Percentiles rank a stretch among this genome's conserved stretches.
phyloP scores from a whole-genome alignment of 805 yeast species.

The Pichia californica region DNA sequence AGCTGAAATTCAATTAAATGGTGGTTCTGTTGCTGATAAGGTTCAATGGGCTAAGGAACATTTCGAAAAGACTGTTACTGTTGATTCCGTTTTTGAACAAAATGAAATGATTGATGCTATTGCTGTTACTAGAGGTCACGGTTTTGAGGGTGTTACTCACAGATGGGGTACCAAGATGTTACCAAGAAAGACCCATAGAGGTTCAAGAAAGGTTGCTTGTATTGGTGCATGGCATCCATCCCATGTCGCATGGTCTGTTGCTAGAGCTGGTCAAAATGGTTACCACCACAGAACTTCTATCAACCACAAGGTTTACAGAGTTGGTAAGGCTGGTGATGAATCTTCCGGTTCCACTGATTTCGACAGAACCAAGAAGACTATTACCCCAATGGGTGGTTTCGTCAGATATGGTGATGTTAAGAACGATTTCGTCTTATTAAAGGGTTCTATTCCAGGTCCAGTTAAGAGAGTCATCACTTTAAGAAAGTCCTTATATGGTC shows the following conservation, averaged over 20 bases:
- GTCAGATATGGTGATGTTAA: conserved; percentile 98
- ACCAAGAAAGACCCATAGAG: conserved; percentile 99
- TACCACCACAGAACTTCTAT: conserved; percentile 99
- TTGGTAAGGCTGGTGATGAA: conserved; percentile 95
- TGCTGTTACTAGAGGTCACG: conserved; percentile 99
- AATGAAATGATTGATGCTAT: conserved; percentile 97
- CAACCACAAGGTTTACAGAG: conserved; percentile 99
- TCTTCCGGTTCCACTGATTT: conserved; percentile 91
- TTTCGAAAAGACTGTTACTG: conserved; percentile 97
- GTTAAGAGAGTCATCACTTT: conserved; percentile 99
- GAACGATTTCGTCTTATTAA: conserved; percentile 95
- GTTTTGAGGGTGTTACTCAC: conserved; percentile 99
- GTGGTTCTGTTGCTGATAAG: conserved; percentile 97
- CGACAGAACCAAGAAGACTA: conserved; percentile 99
- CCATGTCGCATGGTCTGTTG: conserved; percentile 99
- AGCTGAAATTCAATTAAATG: conserved; percentile 99
- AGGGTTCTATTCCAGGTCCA: conserved; percentile 99
- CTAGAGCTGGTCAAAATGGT: conserved; percentile 99
- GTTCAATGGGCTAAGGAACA: conserved; percentile 98
- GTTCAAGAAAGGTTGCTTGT: conserved; percentile 99
- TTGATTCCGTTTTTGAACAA: conserved; percentile 95
- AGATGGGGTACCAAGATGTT: conserved; percentile 99
- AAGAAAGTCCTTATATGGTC: conserved; percentile 97
- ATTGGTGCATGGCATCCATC: conserved; percentile 99
- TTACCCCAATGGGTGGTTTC: conserved; percentile 99